phyloP scores from a whole-genome alignment of 441 rosid genomes.

The Metrosideros polymorpha region DNA sequence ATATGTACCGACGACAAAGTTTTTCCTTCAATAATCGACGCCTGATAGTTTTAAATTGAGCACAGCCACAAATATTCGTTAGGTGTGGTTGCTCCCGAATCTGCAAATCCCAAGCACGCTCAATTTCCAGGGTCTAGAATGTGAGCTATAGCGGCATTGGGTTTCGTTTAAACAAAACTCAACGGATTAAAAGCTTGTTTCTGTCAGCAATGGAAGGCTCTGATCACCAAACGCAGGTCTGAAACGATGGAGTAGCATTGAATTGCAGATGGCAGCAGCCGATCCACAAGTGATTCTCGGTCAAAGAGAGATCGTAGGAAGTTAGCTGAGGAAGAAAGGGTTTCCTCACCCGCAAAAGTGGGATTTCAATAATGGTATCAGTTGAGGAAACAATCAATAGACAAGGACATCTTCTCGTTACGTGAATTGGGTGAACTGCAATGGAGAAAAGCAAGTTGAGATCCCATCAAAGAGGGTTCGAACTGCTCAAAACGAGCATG shows the following conservation, averaged over 20 bases:
- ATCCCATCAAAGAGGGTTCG: not conserved
- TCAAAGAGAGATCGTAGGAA: not conserved
- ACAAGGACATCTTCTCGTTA: not conserved
- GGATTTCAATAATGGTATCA: not conserved
- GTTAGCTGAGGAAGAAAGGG: not conserved
- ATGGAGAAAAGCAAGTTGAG: not conserved
- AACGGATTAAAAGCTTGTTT: not conserved
- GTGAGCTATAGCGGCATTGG: not conserved
- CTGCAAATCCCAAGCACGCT: not conserved
- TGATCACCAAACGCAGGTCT: not conserved
- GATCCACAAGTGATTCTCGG: not conserved
- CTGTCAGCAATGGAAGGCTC: not conserved
- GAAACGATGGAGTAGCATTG: not conserved
- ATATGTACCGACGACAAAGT: not conserved
- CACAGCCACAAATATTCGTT: not conserved
- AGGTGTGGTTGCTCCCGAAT: not conserved
- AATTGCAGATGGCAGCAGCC: not conserved
- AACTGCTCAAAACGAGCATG: not conserved
- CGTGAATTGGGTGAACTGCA: not conserved
- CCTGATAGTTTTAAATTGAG: not conserved
- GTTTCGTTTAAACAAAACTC: not conserved
- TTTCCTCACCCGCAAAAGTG: not conserved
- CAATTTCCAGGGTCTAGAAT: not conserved
- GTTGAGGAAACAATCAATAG: not conserved
- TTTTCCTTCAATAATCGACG: not conserved